phyloP scores from a whole-genome alignment of 768 basidiomycete genomes.

The Calocybe gangraenosa region DNA sequence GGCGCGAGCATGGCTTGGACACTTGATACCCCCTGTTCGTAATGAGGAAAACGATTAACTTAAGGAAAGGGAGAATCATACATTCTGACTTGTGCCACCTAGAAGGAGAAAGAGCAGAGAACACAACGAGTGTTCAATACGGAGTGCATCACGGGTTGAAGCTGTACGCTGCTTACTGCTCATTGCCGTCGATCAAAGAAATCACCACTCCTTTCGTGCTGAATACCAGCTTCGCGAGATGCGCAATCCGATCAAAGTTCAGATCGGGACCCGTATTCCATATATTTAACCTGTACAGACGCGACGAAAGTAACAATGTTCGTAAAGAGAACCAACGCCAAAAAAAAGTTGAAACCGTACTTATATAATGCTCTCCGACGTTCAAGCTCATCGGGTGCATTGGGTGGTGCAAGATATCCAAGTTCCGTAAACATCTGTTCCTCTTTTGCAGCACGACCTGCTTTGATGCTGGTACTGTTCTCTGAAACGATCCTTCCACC shows the following conservation, averaged over 20 bases:
- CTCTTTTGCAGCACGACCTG: constrained; percentile 56
- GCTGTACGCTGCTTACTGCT: constrained; percentile 56
- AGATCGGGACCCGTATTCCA: constrained; percentile 82
- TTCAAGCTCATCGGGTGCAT: constrained; percentile 81
- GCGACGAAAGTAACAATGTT: constrained; percentile 2
- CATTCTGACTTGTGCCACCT: constrained; percentile 92
- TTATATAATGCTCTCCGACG: constrained; percentile 83
- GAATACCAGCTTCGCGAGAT: constrained; percentile 91
- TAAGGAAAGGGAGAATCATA: constrained; percentile 28
- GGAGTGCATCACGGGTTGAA: neutral
- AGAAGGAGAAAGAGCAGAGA: constrained; percentile 1
- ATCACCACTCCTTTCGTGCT: constrained; percentile 83
- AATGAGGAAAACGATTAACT: constrained; percentile 6
- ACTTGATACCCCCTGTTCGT: constrained; percentile 39
- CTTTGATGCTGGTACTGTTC: constrained; percentile 23
- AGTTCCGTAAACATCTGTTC: constrained; percentile 61
- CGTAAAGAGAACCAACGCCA: neutral
- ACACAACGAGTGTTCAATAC: neutral
- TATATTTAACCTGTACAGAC: constrained; percentile 70
- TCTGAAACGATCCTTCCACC: constrained; percentile 29
- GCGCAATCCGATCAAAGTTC: constrained; percentile 92
- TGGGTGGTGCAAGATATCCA: constrained; percentile 75
- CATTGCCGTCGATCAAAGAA: constrained; percentile 76
- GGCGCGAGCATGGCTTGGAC: constrained; percentile 41
- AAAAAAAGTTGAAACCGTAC: constrained; percentile 36